Conservation (phyloP, 768 basidiomycete genomes). For the Podaxis mareebaensis region DNA sequence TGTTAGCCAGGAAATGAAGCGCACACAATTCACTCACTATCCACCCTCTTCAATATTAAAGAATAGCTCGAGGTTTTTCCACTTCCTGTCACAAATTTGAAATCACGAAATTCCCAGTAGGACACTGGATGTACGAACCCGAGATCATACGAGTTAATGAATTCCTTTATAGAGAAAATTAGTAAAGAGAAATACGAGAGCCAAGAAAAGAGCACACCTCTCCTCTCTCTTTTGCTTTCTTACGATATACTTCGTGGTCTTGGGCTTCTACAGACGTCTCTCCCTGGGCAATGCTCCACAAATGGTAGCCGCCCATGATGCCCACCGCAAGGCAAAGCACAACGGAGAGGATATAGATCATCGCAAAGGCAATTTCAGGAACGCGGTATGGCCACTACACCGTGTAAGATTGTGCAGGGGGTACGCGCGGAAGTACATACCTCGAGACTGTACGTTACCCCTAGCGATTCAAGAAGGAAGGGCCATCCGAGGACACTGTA, state of each 20-base stretch:
- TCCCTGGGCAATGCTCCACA: conserved; percentile 68
- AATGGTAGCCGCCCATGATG: conserved; percentile 72
- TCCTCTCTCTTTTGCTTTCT: conserved; percentile 64
- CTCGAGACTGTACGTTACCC: conserved; percentile 38
- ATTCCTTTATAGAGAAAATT: conserved; percentile 46
- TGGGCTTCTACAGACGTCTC: conserved; percentile 92
- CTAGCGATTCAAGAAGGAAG: conserved; percentile 57
- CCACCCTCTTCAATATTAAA: conserved; percentile 82
- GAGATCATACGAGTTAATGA: conserved; percentile 90
- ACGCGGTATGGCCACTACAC: conserved; percentile 48
- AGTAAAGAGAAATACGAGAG: neutral
- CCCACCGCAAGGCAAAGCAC: conserved; percentile 77
- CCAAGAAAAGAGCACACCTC: conserved; percentile 48
- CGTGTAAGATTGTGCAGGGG: neutral
- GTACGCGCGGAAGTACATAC: conserved; percentile 30
- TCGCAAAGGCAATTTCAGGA: conserved; percentile 68
- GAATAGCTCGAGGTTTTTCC: conserved; percentile 75
- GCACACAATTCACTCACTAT: conserved; percentile 60
- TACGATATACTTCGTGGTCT: conserved; percentile 79
- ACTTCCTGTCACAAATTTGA: conserved; percentile 34
- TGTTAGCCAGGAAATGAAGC: neutral
- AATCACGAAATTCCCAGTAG: neutral
- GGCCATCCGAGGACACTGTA: conserved; percentile 65
- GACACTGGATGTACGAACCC: conserved; percentile 48
- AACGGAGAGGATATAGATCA: conserved; percentile 72